Evolutionary conservation across 352 stramenopile genomes (phyloP).

Genomic region (Phytophthora crassamura): DNA sequence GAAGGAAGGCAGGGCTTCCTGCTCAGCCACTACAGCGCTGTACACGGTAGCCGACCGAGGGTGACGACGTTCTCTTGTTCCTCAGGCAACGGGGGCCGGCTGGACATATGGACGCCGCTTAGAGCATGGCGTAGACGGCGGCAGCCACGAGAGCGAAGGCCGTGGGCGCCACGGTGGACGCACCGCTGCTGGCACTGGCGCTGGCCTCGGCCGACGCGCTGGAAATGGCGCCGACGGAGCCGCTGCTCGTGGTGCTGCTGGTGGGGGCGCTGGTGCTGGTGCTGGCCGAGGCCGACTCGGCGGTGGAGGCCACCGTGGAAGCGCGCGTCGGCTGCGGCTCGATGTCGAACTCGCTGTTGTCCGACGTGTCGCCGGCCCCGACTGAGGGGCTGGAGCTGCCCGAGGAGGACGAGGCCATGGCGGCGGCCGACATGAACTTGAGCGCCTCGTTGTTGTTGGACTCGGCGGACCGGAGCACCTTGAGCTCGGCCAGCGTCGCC

Average conservation of each 20-base stretch:
- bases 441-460: constrained; percentile 24
- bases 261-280: constrained; percentile 1
- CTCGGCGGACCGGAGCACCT: constrained; percentile 31
- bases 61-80: not conserved
- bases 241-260: constrained; percentile 24
- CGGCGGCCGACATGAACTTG: constrained; percentile 26
- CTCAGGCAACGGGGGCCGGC: not conserved
- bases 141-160: constrained; percentile 36
- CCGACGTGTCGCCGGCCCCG: constrained; percentile 22
- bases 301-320: constrained; percentile 20
- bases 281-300: constrained; percentile 8
- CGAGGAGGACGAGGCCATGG: constrained; percentile 34
- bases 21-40: not conserved
- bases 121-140: constrained; percentile 46
- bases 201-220: constrained; percentile 13
- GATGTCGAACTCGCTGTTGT: constrained; percentile 44
- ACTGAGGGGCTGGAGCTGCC: constrained; percentile 18
- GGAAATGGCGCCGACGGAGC: constrained; percentile 15
- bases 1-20: constrained; percentile 1
- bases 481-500: constrained; percentile 26
- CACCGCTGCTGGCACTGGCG: constrained; percentile 32
- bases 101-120: constrained; percentile 30
- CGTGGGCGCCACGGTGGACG: constrained; percentile 30
- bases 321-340: constrained; percentile 42
- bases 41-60: constrained; percentile 11